Evolutionary conservation across 176 grass and related monocot genomes (phyloP), one percentile per base, ranked within the genome.

Genomic region (Puccinellia tenuiflora): DNA sequence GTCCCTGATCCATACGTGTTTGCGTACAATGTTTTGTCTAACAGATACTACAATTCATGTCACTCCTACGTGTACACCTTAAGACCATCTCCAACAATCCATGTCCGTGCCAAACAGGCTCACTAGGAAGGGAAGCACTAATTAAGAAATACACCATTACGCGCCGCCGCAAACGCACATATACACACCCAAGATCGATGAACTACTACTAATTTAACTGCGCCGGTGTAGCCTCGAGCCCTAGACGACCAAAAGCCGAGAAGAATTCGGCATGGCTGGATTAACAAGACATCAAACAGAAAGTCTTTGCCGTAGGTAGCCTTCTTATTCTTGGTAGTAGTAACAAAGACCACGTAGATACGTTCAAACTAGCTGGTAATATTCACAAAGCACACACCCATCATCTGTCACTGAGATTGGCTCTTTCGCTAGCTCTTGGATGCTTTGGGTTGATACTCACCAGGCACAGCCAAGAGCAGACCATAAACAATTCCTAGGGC

Each of bases 401-500:
- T 34, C 30, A 65, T 31, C 6, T 21, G 64, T n/a, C 34, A 68
- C 18, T 50, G 25, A 74, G 45, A 74, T 33, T 37, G 38, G 1
- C 9, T 38, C 30, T 65, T 18, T 18, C 17, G 46, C 46, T 33
- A 65, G 38, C 55, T 80, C 63, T 81, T 74, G 79, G 78, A 90
- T 90, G 30, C 84, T 67, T 79, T 83, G 48, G 79, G 9, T 67
- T 79, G 73, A 59, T 82, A 73, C 56, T 74, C 79, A 65, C 43
- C 71, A 77, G 67, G 68, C 48, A 56, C 34, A 50, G 48, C 12
- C 68, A 89, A 65, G 84, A 79, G 16, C 53, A 86, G 29, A 12
- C 66, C 66, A 59, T 83, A 83, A 90, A 86, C 10, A 66, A 86
- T 24, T 83, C 88, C 65, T 90, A 73, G 88, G 79, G 73, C 14